phyloP scores from a whole-genome alignment of 2,329 filamentous ascomycete species.

The Ophiosphaerella herpotricha region DNA sequence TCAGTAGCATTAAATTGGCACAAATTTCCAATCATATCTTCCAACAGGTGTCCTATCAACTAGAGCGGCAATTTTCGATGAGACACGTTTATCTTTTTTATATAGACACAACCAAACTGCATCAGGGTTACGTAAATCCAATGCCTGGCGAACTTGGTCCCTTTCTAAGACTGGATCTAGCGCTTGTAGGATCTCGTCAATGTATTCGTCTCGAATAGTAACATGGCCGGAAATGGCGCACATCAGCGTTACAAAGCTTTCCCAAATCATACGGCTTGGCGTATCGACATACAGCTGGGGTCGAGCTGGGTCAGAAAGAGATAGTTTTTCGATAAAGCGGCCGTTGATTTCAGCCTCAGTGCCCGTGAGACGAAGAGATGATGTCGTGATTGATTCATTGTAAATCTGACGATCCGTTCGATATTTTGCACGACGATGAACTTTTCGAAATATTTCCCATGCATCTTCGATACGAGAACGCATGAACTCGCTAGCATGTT shows the following conservation, averaged over 20 bases:
- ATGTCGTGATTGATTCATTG: neutral
- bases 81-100: constrained; percentile 14
- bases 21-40: constrained; percentile 17
- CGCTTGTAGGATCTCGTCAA: constrained; percentile 72
- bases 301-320: constrained; percentile 3
- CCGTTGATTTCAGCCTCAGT: constrained; percentile 10
- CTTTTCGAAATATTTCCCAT: constrained; percentile 61
- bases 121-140: constrained; percentile 71
- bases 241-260: constrained; percentile 63
- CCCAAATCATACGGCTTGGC: constrained; percentile 67
- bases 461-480: constrained; percentile 73
- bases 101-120: constrained; percentile 69
- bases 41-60: constrained; percentile 6
- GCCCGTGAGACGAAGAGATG: constrained; percentile 1
- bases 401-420: constrained; percentile 3
- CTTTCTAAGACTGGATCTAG: constrained; percentile 52
- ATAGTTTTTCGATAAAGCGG: constrained; percentile 1
- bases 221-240: constrained; percentile 66
- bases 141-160: constrained; percentile 57
- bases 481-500: constrained; percentile 79
- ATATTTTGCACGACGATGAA: constrained; percentile 31
- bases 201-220: constrained; percentile 67
- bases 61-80: neutral
- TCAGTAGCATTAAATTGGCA: neutral
- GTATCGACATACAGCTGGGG: constrained; percentile 54